A percentile compares a stretch with the other conserved stretches of the same genome.
Evolutionary conservation across 1,284 basidiomycete species (phyloP).

Genomic region (Golubevia sp.): DNA sequence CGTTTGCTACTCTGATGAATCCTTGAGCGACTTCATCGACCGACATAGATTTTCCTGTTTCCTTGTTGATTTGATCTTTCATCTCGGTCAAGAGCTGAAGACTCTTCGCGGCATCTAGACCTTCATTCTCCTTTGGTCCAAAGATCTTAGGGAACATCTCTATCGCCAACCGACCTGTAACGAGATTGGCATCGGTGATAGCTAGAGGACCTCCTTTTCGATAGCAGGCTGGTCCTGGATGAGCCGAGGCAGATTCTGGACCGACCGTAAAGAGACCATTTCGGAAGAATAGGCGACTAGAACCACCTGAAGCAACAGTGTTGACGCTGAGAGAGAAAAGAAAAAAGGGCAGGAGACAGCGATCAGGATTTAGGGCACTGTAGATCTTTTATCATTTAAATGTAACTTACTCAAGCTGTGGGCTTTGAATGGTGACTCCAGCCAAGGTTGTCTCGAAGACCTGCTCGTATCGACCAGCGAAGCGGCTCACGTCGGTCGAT

Average conservation of each 20-base stretch:
- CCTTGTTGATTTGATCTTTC: conserved; percentile 71
- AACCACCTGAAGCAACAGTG: conserved; percentile 56
- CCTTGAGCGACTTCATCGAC: conserved; percentile 88
- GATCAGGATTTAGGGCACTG: neutral
- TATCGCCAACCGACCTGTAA: conserved; percentile 50
- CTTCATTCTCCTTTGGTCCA: conserved; percentile 80
- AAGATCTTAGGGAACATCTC: conserved; percentile 80
- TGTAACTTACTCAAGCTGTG: conserved; percentile 66
- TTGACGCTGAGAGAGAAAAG: conserved; percentile 28
- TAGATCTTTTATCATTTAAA: neutral
- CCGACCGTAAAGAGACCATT: conserved; percentile 57
- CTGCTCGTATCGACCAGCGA: conserved; percentile 80
- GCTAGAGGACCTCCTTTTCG: conserved; percentile 57
- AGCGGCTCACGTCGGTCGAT: conserved; percentile 86
- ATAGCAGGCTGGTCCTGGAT: conserved; percentile 57
- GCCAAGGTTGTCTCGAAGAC: conserved; percentile 91
- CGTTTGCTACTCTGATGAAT: conserved; percentile 63
- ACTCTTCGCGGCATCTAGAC: conserved; percentile 71
- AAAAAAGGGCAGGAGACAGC: neutral
- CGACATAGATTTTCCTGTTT: conserved; percentile 68
- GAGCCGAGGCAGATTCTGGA: conserved; percentile 53
- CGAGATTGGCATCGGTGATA: conserved; percentile 58
- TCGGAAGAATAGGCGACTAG: conserved; percentile 50
- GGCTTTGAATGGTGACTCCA: conserved; percentile 83
- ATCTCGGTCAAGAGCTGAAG: conserved; percentile 71